Percentiles rank a stretch among this genome's conserved stretches.
Conservation (phyloP, 768 basidiomycete genomes). For the Boletus coccyginus region DNA sequence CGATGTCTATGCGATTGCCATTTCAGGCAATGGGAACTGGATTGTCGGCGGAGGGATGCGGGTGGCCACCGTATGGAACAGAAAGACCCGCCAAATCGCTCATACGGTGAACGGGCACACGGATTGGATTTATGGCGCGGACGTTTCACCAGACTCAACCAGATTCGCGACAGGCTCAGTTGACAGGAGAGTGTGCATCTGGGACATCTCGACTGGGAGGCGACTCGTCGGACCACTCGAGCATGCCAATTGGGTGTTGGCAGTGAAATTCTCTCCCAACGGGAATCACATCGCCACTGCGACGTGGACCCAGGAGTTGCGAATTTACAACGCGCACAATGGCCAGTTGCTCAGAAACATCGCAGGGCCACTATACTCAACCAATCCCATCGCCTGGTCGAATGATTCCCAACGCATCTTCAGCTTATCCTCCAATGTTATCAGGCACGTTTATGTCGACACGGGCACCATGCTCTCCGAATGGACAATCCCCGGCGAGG, state of each 20-base stretch:
- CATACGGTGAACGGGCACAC: background rate
- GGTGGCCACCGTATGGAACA: background rate
- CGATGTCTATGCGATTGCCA: background rate
- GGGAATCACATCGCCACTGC: background rate
- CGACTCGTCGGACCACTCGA: constrained; percentile 7
- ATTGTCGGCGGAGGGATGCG: background rate
- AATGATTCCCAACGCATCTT: background rate
- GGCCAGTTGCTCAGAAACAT: background rate
- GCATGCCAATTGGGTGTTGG: background rate
- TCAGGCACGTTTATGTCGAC: background rate
- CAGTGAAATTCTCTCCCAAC: constrained; percentile 11
- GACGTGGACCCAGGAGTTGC: background rate
- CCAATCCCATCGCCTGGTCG: background rate
- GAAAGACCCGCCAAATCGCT: background rate
- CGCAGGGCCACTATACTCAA: background rate
- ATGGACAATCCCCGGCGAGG: background rate
- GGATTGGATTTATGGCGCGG: background rate
- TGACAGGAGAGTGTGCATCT: background rate
- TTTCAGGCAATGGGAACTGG: constrained; percentile 1
- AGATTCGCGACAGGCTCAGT: constrained; percentile 1
- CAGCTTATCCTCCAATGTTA: background rate
- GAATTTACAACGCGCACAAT: background rate
- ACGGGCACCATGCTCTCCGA: background rate
- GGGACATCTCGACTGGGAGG: constrained; percentile 2
- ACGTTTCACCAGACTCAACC: constrained; percentile 6